Conservation (phyloP, 805 yeast genomes). For the Myxozyma kluyveri region DNA sequence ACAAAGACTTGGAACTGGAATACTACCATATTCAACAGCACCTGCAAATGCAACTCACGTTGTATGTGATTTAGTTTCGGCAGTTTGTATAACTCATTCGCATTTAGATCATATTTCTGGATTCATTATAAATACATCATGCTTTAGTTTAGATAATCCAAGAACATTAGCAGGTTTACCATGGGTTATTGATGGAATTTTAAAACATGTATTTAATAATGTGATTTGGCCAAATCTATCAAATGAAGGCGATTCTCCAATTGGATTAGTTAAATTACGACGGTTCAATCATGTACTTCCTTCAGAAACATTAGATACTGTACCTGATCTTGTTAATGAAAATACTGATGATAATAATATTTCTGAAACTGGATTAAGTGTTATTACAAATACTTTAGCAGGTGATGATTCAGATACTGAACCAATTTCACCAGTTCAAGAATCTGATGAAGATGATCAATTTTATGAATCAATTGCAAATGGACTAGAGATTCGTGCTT, state of each 20-base stretch:
- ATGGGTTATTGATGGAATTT: slow-evolving; percentile 52
- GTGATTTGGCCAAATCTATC: slow-evolving; percentile 75
- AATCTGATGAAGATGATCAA: slow-evolving; percentile 17
- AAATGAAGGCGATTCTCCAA: slow-evolving; percentile 32
- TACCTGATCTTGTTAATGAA: not conserved
- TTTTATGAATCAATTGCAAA: slow-evolving; percentile 16
- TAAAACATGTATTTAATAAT: slow-evolving; percentile 65
- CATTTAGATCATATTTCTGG: slow-evolving; percentile 80
- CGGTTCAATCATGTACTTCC: slow-evolving; percentile 4
- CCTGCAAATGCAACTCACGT: slow-evolving; percentile 33
- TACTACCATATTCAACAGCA: slow-evolving; percentile 15
- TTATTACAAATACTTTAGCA: too few relatives aligned
- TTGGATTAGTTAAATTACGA: slow-evolving; percentile 20
- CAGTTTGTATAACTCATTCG: slow-evolving; percentile 63
- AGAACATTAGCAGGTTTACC: slow-evolving; percentile 55
- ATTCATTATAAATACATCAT: slow-evolving; percentile 68
- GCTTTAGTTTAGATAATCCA: slow-evolving; percentile 38
- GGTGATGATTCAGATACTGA: slow-evolving; percentile 3
- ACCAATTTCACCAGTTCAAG: slow-evolving; percentile 8
- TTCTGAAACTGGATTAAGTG: too few relatives aligned
- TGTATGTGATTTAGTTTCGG: slow-evolving; percentile 31
- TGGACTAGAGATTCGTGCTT: slow-evolving; percentile 23
- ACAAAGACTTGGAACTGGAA: slow-evolving; percentile 20
- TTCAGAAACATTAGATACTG: not conserved
- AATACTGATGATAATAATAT: not conserved